A percentile compares a stretch with the other conserved stretches of the same genome.
Conservation (phyloP, 805 yeast genomes). For the Wickerhamiella vanderwaltii region DNA sequence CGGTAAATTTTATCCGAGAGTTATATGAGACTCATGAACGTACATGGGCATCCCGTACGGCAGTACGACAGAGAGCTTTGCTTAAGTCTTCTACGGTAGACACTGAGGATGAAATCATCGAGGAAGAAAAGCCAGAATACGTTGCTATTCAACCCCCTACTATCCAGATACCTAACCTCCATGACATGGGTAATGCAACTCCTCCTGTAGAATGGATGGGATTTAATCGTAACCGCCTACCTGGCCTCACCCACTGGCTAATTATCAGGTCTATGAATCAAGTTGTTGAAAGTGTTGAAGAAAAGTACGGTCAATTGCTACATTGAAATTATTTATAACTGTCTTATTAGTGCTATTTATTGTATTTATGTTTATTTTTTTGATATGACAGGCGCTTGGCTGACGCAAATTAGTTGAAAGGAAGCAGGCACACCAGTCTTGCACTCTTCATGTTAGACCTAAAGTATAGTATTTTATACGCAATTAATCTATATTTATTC, state of each 20-base stretch:
- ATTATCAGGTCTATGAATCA: slow-evolving; percentile 63
- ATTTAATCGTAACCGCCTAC: slow-evolving; percentile 72
- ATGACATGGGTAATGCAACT: slow-evolving; percentile 90
- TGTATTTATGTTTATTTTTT: neutral
- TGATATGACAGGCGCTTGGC: no score
- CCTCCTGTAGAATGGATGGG: slow-evolving; percentile 99
- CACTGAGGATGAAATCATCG: neutral
- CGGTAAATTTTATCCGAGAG: slow-evolving; percentile 77
- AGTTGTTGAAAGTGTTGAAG: slow-evolving; percentile 53
- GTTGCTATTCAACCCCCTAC: slow-evolving; percentile 59
- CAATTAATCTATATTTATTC: no score
- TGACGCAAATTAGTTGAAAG: no score
- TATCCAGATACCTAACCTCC: slow-evolving; percentile 79
- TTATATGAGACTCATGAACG: slow-evolving; percentile 71
- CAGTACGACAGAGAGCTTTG: slow-evolving; percentile 8
- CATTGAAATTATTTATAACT: neutral
- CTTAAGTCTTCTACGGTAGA: neutral
- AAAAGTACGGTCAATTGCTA: slow-evolving; percentile 15
- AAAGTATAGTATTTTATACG: no score
- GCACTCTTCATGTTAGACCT: no score
- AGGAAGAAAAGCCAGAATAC: slow-evolving; percentile 29
- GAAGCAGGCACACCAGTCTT: no score
- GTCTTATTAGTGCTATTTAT: slow-evolving; percentile 3
- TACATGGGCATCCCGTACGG: slow-evolving; percentile 17
- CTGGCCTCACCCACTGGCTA: slow-evolving; percentile 73